Base-by-base conservation (phyloP, 83 land plant species). In the Diphasiastrum complanatum region DNA sequence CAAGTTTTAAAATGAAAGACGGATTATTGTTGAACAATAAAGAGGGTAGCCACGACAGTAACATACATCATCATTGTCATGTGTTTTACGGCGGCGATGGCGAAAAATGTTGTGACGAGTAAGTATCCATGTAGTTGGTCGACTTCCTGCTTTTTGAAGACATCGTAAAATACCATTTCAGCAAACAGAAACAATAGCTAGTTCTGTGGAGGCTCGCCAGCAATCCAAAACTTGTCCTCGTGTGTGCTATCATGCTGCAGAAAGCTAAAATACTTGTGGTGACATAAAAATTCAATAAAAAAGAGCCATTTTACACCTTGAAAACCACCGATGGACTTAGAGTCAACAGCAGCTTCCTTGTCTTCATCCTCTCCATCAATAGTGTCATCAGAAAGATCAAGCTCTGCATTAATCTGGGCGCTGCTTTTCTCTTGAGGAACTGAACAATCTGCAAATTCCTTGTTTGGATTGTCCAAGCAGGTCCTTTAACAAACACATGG, bases 401-500 rank as follows among this genome's bases (percentile, higher is more conserved):
- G 70, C 47, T 92, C 95, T 35, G 78, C 75, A 63, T 92, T 88
- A 38, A 92, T 92, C 47, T 80, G 91, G 30, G 74, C 79, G 74
- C 88, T 71, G 24, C 85, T 76, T 62, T 83, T 88, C 80, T 79
- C 98, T 79, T 92, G 98, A 14, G 91, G 88, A 26, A 81, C 73
- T 43, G 79, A 81, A 58, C 91, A 92, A 33, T 87, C 82, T 35
- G 87, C 82, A 79, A 75, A 83, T 27, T 70, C 65, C 61, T 78
- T 81, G 62, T 92, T 88, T 51, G 71, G 56, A 67, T 92, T 92
- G 46, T 88, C 98, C 59, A 71, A 73, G 62, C 95, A 92, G 23
- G 83, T 78, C 95, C 97, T 90, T 49, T 23, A 41, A 22, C 62
- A 37, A 59, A n/a, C n/a, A n/a, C 43, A 16, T 40, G 51, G 23